Conservation (phyloP, 805 yeast species). For the Candida endomychidarum region DNA sequence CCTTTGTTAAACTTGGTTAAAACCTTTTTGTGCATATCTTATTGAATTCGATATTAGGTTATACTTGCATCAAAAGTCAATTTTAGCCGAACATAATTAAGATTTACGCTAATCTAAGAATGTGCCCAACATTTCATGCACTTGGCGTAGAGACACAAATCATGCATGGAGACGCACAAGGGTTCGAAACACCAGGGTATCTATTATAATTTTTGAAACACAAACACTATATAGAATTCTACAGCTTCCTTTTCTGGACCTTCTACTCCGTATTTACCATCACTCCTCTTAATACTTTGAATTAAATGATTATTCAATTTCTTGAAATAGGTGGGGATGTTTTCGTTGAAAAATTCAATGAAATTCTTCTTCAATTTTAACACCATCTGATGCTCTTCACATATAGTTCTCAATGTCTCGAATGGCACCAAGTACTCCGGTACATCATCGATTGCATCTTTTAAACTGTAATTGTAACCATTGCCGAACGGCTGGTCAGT, state of each 20-base stretch:
- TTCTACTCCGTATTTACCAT: conserved; percentile 82
- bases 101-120: conserved; percentile 3
- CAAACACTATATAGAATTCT: conserved; percentile 83
- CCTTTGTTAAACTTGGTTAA: too few relatives aligned
- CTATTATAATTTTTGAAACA: conserved; percentile 63
- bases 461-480: conserved; percentile 73
- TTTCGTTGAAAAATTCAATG: conserved; percentile 76
- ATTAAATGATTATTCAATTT: conserved; percentile 58
- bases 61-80: too few relatives aligned
- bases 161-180: neutral
- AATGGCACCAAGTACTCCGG: conserved; percentile 97
- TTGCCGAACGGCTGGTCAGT: conserved; percentile 73
- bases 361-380: conserved; percentile 74
- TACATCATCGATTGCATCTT: conserved; percentile 94
- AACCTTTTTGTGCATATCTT: too few relatives aligned
- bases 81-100: neutral
- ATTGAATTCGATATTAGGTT: too few relatives aligned
- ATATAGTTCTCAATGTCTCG: conserved; percentile 77
- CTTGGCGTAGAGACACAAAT: neutral
- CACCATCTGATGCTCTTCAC: conserved; percentile 78
- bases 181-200: too few relatives aligned
- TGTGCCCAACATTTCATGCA: conserved; percentile 1
- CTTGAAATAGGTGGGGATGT: conserved; percentile 65
- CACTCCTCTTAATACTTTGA: conserved; percentile 69
- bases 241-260: conserved; percentile 90